A percentile compares a stretch with the other conserved stretches of the same genome.
phyloP scores from a whole-genome alignment of 768 basidiomycete genomes.

The Leccinellum albellum region DNA sequence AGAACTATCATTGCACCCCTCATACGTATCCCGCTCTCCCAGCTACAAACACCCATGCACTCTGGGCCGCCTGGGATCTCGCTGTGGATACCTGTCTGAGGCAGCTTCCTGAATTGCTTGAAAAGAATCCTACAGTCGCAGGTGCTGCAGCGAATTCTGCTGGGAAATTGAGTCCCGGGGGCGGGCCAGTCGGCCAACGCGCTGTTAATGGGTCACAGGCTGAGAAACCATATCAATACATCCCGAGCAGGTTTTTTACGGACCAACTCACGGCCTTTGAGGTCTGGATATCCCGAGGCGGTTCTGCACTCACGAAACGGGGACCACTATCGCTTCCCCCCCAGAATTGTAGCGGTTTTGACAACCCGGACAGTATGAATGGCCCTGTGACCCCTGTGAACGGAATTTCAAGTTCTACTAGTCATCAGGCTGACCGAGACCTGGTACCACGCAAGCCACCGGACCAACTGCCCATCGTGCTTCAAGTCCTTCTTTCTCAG shows the following conservation, averaged over 20 bases:
- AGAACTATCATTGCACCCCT: constrained; percentile 94
- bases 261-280: constrained; percentile 97
- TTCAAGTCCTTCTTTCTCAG: constrained; percentile 95
- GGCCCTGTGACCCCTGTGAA: constrained; percentile 16
- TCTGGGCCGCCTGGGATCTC: constrained; percentile 98
- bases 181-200: constrained; percentile 20
- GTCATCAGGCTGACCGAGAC: constrained; percentile 29
- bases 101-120: constrained; percentile 84
- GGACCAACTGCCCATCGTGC: constrained; percentile 94
- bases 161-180: constrained; percentile 7
- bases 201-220: constrained; percentile 18
- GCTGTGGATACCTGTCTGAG: constrained; percentile 92
- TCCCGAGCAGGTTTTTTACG: constrained; percentile 88
- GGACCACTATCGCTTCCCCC: constrained; percentile 72
- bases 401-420: constrained; percentile 2
- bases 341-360: constrained; percentile 34
- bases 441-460: constrained; percentile 88
- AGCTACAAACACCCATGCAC: constrained; percentile 91
- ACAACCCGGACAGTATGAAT: constrained; percentile 17
- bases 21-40: constrained; percentile 90
- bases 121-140: constrained; percentile 31
- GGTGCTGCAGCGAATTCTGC: constrained; percentile 22
- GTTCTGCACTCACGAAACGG: constrained; percentile 73
- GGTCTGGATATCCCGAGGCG: constrained; percentile 95
- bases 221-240: constrained; percentile 64